A percentile compares a stretch with the other conserved stretches of the same genome.
Conservation (phyloP, 768 basidiomycete species). For the Amanita exitialis region DNA sequence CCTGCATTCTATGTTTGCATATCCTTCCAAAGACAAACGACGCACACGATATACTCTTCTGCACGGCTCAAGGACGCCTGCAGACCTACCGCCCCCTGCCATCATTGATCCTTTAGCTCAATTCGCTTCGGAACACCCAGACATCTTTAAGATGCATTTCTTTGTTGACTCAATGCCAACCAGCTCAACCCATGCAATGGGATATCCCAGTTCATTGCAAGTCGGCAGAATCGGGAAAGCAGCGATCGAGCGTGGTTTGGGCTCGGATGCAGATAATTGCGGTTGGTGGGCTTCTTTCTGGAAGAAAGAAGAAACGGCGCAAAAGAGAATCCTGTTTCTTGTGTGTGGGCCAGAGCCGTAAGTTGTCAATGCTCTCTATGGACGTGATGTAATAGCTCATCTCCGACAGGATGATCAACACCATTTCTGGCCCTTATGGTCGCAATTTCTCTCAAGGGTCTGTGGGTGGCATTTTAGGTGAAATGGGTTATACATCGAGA, state of each 20-base stretch:
- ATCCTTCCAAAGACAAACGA: constrained; percentile 12
- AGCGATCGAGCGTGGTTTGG: constrained; percentile 34
- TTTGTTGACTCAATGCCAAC: constrained; percentile 48
- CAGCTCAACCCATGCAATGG: constrained; percentile 12
- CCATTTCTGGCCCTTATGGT: constrained; percentile 70
- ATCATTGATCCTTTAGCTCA: constrained; percentile 44
- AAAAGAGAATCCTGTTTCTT: constrained; percentile 48
- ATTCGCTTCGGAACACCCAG: constrained; percentile 41
- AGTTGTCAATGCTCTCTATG: constrained; percentile 16
- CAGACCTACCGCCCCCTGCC: constrained; percentile 59
- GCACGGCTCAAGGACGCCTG: constrained; percentile 53
- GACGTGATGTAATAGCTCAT: constrained; percentile 2
- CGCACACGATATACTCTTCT: constrained; percentile 60
- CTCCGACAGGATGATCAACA: constrained; percentile 54
- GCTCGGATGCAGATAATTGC: constrained; percentile 12
- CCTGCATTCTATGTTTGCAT: constrained; percentile 42
- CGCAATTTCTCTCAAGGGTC: constrained; percentile 67
- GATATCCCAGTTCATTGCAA: constrained; percentile 18
- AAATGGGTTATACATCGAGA: constrained; percentile 48
- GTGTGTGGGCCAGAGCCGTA: constrained; percentile 84
- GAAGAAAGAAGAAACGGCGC: constrained; percentile 10
- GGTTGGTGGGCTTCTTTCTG: constrained; percentile 28
- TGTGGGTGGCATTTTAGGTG: constrained; percentile 56
- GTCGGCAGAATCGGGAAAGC: constrained; percentile 46
- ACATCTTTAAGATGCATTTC: constrained; percentile 43